phyloP scores from a whole-genome alignment of 2,329 filamentous ascomycete genomes.

The Corynespora cassiicola region DNA sequence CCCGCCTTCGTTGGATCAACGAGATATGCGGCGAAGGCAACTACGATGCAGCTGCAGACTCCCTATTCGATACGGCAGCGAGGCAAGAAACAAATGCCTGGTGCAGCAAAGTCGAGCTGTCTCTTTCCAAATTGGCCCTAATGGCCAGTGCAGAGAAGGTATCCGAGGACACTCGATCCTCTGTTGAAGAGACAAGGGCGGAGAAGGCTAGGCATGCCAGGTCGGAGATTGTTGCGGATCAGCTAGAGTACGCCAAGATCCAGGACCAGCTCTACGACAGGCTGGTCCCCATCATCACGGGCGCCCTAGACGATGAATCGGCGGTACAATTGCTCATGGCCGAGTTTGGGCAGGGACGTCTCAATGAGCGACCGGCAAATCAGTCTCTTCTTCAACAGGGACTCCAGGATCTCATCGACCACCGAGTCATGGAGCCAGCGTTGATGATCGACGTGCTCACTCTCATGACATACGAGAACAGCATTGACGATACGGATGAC shows the following conservation, averaged over 20 bases:
- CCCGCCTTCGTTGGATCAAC: constrained; percentile 92
- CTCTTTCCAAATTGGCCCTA: constrained; percentile 78
- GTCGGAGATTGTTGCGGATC: constrained; percentile 57
- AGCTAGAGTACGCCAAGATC: constrained; percentile 74
- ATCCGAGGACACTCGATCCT: no score
- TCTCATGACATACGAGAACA: constrained; percentile 67
- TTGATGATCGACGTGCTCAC: constrained; percentile 79
- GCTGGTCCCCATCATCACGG: constrained; percentile 70
- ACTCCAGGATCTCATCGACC: constrained; percentile 72
- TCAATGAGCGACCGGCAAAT: constrained; percentile 70
- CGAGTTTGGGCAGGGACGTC: constrained; percentile 62
- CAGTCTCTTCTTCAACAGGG: constrained; percentile 73
- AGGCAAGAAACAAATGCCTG: constrained; percentile 80
- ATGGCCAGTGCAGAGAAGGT: constrained; percentile 56
- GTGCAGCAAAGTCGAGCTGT: constrained; percentile 93
- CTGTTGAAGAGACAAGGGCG: constrained; percentile 39
- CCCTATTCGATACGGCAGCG: constrained; percentile 73
- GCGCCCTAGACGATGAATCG: constrained; percentile 79
- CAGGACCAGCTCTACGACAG: constrained; percentile 80
- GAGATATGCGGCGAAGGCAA: constrained; percentile 80
- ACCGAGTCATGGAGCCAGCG: constrained; percentile 68
- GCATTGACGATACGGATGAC: constrained; percentile 44
- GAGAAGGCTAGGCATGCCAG: constrained; percentile 47
- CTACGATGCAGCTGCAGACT: constrained; percentile 74
- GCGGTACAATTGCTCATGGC: constrained; percentile 79